A percentile compares a stretch with the other conserved stretches of the same genome.
Evolutionary conservation across 495 filamentous ascomycete species (phyloP).

Genomic region (Tirmania nivea): DNA sequence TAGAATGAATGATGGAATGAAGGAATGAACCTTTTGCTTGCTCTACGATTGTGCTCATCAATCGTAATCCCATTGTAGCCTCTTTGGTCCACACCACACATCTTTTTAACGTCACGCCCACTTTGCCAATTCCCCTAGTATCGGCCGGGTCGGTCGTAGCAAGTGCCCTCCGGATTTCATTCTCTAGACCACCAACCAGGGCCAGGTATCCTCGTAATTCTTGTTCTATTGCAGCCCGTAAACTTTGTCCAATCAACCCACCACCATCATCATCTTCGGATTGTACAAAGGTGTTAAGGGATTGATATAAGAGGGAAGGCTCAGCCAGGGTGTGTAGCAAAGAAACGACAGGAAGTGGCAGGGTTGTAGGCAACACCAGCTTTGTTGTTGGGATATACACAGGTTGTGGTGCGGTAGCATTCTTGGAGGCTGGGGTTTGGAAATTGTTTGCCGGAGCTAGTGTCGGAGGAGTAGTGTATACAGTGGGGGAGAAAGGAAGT

Average conservation of each 20-base stretch:
- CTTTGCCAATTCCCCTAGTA: slow-evolving; percentile 49
- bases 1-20: neutral
- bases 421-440: slow-evolving; percentile 27
- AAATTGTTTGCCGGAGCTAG: slow-evolving; percentile 23
- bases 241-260: slow-evolving; percentile 68
- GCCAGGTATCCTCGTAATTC: slow-evolving; percentile 81
- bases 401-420: slow-evolving; percentile 8
- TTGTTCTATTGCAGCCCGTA: slow-evolving; percentile 66
- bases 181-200: slow-evolving; percentile 81
- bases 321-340: slow-evolving; percentile 80
- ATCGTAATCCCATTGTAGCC: slow-evolving; percentile 82
- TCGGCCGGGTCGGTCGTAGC: slow-evolving; percentile 49
- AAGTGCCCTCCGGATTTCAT: slow-evolving; percentile 52
- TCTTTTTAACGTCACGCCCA: slow-evolving; percentile 84
- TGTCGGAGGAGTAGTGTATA: neutral
- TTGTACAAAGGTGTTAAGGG: slow-evolving; percentile 58
- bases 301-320: slow-evolving; percentile 71
- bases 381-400: neutral
- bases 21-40: slow-evolving; percentile 45
- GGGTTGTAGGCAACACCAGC: slow-evolving; percentile 38
- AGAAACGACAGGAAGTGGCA: slow-evolving; percentile 69
- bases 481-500: slow-evolving; percentile 41
- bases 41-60: slow-evolving; percentile 88
- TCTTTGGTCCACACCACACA: slow-evolving; percentile 96
- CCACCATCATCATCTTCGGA: slow-evolving; percentile 36